Evolutionary conservation across 352 stramenopile species (phyloP).

Genomic region (Phytophthora uliginosa): DNA sequence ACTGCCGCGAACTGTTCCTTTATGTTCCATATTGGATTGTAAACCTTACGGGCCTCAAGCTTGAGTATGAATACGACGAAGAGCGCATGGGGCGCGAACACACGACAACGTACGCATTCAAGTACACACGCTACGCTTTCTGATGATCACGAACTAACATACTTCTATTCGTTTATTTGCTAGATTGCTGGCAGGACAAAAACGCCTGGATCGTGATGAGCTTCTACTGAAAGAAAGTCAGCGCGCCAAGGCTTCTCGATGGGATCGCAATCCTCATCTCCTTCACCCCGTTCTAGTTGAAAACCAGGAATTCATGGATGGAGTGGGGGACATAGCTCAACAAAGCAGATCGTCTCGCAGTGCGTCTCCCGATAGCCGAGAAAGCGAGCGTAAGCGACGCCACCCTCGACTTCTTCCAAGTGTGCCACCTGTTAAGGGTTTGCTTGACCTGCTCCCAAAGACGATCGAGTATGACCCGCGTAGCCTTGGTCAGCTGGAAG

Average conservation of each 20-base stretch:
- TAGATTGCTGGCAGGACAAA: conserved; percentile 78
- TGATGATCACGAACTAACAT: conserved; percentile 12
- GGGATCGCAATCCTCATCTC: conserved; percentile 69
- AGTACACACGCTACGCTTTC: background rate
- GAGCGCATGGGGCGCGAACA: conserved; percentile 79
- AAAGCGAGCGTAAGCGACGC: conserved; percentile 62
- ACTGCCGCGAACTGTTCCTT: conserved; percentile 80
- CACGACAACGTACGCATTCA: conserved; percentile 57
- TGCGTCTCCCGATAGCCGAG: conserved; percentile 23
- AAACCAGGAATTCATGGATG: conserved; percentile 27
- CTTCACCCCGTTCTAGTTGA: conserved; percentile 45
- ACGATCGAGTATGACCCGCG: conserved; percentile 65
- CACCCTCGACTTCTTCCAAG: conserved; percentile 83
- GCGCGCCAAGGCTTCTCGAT: conserved; percentile 36
- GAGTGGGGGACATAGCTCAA: conserved; percentile 2
- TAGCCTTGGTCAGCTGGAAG: conserved; percentile 71
- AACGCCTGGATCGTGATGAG: conserved; percentile 81
- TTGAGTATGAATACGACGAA: conserved; percentile 89
- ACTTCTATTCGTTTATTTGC: conserved; percentile 10
- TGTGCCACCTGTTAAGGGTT: conserved; percentile 81
- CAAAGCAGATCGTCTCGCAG: conserved; percentile 7
- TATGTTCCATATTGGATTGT: conserved; percentile 93
- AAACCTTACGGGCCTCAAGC: conserved; percentile 84
- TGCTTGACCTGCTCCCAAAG: conserved; percentile 87
- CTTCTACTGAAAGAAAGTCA: conserved; percentile 80